Conservation (phyloP, 1,284 basidiomycete species). For the Pterulicium gracile region DNA sequence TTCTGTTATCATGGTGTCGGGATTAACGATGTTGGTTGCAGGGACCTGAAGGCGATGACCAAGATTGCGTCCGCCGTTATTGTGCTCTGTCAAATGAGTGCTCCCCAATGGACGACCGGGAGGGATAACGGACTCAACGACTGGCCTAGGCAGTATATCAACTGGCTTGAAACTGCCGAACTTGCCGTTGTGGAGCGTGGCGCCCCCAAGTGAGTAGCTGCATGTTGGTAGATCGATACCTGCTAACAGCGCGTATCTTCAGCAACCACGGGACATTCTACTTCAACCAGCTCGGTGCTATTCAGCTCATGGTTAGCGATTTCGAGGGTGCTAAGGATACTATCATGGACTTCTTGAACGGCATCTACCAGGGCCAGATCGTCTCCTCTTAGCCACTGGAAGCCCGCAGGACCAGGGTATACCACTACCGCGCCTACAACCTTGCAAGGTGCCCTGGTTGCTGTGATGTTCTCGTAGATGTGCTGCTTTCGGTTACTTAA, state of each 20-base stretch:
- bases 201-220: slow-evolving; percentile 30
- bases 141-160: slow-evolving; percentile 26
- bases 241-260: slow-evolving; percentile 11
- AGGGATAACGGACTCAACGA: slow-evolving; percentile 24
- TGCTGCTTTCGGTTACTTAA: too few species aligned
- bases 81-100: slow-evolving; percentile 24
- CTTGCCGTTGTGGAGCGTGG: slow-evolving; percentile 25
- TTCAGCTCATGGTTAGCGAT: slow-evolving; percentile 19
- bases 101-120: slow-evolving; percentile 28
- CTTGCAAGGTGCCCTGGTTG: too few species aligned
- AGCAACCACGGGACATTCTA: slow-evolving; percentile 35
- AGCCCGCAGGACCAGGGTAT: background rate
- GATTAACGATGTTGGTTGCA: slow-evolving; percentile 14
- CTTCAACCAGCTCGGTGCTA: slow-evolving; percentile 17
- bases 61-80: slow-evolving; percentile 34
- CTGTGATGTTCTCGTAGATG: too few species aligned
- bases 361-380: slow-evolving; percentile 19
- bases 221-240: slow-evolving; percentile 17
- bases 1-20: slow-evolving; percentile 5
- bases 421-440: background rate
- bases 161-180: slow-evolving; percentile 29
- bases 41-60: slow-evolving; percentile 30
- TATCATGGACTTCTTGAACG: slow-evolving; percentile 17
- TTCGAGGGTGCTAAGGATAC: slow-evolving; percentile 14
- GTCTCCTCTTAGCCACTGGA: background rate